Base-by-base conservation (phyloP, 306 rosid genomes). In the Abrus precatorius region DNA sequence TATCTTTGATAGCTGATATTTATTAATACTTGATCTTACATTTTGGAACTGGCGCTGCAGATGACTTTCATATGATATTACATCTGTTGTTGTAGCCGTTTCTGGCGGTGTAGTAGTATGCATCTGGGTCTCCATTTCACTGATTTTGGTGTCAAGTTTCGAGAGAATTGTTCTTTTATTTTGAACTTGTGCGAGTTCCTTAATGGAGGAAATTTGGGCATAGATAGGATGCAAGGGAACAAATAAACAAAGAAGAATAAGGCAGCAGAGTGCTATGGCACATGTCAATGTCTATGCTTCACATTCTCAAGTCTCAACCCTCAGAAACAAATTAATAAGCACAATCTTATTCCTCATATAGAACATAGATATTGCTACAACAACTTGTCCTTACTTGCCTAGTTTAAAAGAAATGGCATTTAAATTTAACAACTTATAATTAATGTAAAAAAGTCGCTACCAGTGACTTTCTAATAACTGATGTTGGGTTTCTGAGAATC, bases 1-100 rank as follows among this genome's bases (percentile, higher is more conserved):
- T 47, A 72, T 82, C 27, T n/a, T 9, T 61, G 50, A 34, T 13
- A 20, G 20, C 20, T 20, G 20, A 20, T 20, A 20, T 20, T 20
- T 20, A 7, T 40, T 48, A 60, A 40, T 40, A 14, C 6, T 2
- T 41, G 27, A 72, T 40, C 93, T 85, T 83, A 89, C 91, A 52
- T 76, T 79, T 67, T 32, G 77, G 70, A 89, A 69, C 75, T 78
- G 83, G 12, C 55, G 78, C 7, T 45, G 85, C 43, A 27, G 84
- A 53, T 13, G 54, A 20, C 20, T 20, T 20, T 20, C 20, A 20
- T 20, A 20, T 20, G 20, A 20, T 20, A 20, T 72, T 34, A 59
- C 64, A 47, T 83, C 64, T 13, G 79, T 36, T 69, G 86, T 80
- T 62, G 52, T 70, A 5, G 71, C 85, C 85, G 33, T 7, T n/a